Evolutionary conservation across 306 rosid species (phyloP), one percentile per base, ranked within the genome.

Genomic region (Vigna angularis): DNA sequence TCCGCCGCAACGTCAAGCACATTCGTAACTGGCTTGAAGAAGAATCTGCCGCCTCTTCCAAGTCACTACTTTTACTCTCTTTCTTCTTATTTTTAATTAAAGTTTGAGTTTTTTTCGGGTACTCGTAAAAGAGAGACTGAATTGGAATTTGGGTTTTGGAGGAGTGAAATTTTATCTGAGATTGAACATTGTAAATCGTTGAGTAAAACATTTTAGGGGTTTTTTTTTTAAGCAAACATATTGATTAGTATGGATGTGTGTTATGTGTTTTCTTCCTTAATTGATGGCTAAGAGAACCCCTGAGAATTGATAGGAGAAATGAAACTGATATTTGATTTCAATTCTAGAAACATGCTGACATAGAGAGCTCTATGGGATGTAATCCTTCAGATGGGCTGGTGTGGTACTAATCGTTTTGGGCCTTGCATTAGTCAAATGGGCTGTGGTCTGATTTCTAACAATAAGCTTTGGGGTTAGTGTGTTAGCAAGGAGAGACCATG

Each of bases 1-100:
- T 87, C 81, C 52, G 66, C 66, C 83, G 86, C 45, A 87, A 87
- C 71, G 86, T 84, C 28, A 87, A 82, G 68, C 88, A 87, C 56
- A 76, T 87, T 36, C 90, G 88, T 28, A 16, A 79, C 7, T 85
- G 90, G 88, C 90, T 87, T 30, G 87, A 87, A 76, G 80, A 85
- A 87, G 90, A 87, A 85, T 62, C 86, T 36, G 83, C 88, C 18
- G n/a, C 58, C 59, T 49, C 85, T 22, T 61, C 90, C 79, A 87
- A 87, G 88, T 84, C 0, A 68, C 75, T 22, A 6, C 7, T 30
- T 47, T 8, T 63, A 3, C 10, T 11, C 50, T 73, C 67, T 26
- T 1, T 66, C 8, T 64, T 28, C 0, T 57, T 16, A 10, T 0
- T 57, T 16, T 34, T 12, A 17, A 15, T 71, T 0, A 17, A 44